phyloP scores from a whole-genome alignment of 1,284 basidiomycete species.

The Papiliotrema flavescens region DNA sequence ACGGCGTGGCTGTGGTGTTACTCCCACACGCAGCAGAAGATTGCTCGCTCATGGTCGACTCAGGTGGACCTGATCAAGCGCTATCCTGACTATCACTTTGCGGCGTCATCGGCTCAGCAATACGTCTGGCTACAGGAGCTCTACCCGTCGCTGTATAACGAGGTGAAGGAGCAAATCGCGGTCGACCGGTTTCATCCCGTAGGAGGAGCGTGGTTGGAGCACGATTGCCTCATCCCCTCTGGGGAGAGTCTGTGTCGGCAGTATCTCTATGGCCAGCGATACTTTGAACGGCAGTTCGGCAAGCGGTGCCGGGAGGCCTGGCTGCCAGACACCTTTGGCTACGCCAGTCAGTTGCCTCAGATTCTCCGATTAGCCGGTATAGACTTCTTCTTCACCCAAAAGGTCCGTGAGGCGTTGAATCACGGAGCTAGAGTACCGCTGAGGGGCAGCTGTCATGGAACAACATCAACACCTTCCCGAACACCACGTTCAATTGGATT shows the following conservation, averaged over 20 bases:
- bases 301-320: constrained; percentile 52
- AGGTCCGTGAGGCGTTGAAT: constrained; percentile 53
- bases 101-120: constrained; percentile 84
- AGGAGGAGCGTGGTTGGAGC: constrained; percentile 55
- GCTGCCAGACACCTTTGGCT: constrained; percentile 71
- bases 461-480: constrained; percentile 70
- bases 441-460: constrained; percentile 1
- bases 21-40: constrained; percentile 93
- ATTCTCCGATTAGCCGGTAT: constrained; percentile 78
- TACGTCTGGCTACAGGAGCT: constrained; percentile 89
- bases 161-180: constrained; percentile 68
- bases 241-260: constrained; percentile 83
- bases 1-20: constrained; percentile 87
- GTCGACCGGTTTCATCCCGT: constrained; percentile 63
- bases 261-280: constrained; percentile 83
- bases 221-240: constrained; percentile 82
- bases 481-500: constrained; percentile 93
- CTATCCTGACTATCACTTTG: constrained; percentile 91
- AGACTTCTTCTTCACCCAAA: constrained; percentile 95
- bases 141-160: constrained; percentile 79
- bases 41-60: constrained; percentile 84
- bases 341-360: constrained; percentile 83
- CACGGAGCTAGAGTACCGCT: background rate
- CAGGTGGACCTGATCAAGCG: constrained; percentile 86
- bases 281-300: constrained; percentile 76